Base-by-base conservation (phyloP, 306 rosid species). In the Urtica urens region DNA sequence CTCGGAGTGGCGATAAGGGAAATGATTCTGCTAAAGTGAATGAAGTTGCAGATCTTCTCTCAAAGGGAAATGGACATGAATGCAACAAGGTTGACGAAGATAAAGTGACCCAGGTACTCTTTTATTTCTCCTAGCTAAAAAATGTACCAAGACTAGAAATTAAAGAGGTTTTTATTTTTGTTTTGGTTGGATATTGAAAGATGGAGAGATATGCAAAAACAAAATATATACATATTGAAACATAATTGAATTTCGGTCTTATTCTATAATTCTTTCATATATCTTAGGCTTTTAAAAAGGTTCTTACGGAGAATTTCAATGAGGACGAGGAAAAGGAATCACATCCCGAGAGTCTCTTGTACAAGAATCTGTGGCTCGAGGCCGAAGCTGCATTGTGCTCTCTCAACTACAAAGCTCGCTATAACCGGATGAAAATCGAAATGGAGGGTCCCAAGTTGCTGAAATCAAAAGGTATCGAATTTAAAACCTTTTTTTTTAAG, bases 341-440 rank as follows among this genome's bases (percentile, higher is more conserved):
- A 42, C 63, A 71, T 21, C 69, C 81, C 62, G 78, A 78, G 53
- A 25, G 75, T 66, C 59, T 53, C 33, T 63, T 92, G 50, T 92
- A 75, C 63, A 92, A 73, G 72, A 75, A 79, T 51, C 81, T 92
- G 12, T 92, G 99, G 99, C 93, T 85, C 7, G 96, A 92, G 66
- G 94, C 99, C 52, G 99, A 92, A 72, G 99, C 99, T 71, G 78
- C 70, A 51, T 60, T 92, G 14, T 92, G 94, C 68, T 74, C 94
- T 23, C 24, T 64, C 58, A 62, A 57, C 47, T 82, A 65, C 67
- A 92, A 46, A 67, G 85, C 78, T 62, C 99, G 94, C 22, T 85
- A 66, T 62, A 63, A 69, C 67, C 72, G 77, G 44, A 53, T 80
- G 65, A 92, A 79, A 73, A 64, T 37, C 46, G 93, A 85, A 74